These are phyloP conservation scores for Leccinum sublutescens DNA, from an alignment of 768 basidiomycete genomes.

Conservation along the genomic window DNA sequence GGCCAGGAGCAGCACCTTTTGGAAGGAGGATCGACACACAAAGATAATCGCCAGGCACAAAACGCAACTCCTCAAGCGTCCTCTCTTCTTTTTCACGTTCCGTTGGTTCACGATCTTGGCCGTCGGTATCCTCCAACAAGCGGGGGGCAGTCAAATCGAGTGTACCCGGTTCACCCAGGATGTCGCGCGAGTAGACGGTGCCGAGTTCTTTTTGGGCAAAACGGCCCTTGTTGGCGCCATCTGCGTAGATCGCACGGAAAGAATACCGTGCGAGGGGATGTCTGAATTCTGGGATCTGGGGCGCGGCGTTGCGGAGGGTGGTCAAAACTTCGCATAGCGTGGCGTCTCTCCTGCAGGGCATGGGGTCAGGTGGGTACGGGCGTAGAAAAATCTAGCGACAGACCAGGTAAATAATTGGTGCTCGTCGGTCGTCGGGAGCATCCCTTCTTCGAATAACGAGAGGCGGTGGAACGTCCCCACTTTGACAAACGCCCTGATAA, in stretches of 20 bases:
- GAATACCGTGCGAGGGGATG: conserved; percentile 81
- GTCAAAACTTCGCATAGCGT: conserved; percentile 78
- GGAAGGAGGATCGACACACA: conserved; percentile 74
- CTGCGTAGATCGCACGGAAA: conserved; percentile 79
- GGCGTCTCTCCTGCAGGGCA: conserved; percentile 66
- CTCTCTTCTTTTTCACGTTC: conserved; percentile 61
- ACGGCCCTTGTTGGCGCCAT: conserved; percentile 66
- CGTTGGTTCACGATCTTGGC: conserved; percentile 32
- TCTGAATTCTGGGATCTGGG: conserved; percentile 66
- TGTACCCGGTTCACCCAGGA: conserved; percentile 75
- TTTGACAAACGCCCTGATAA: conserved; percentile 81
- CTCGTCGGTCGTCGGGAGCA: conserved; percentile 75
- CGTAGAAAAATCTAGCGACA: conserved; percentile 11
- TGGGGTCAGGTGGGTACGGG: neutral
- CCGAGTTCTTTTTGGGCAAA: conserved; percentile 79
- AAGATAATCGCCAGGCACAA: conserved; percentile 80
- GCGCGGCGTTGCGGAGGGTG: conserved; percentile 69
- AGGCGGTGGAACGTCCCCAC: conserved; percentile 75
- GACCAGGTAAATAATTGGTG: conserved; percentile 83
- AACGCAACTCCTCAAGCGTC: conserved; percentile 75
- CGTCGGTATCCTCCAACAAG: conserved; percentile 50
- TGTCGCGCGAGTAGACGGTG: conserved; percentile 79
- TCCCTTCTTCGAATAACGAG: conserved; percentile 72
- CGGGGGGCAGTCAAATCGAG: conserved; percentile 56
- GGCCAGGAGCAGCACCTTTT: conserved; percentile 49